phyloP scores from a whole-genome alignment of 192 early-diverging fungal genomes.

The Paraglomus brasilianum region DNA sequence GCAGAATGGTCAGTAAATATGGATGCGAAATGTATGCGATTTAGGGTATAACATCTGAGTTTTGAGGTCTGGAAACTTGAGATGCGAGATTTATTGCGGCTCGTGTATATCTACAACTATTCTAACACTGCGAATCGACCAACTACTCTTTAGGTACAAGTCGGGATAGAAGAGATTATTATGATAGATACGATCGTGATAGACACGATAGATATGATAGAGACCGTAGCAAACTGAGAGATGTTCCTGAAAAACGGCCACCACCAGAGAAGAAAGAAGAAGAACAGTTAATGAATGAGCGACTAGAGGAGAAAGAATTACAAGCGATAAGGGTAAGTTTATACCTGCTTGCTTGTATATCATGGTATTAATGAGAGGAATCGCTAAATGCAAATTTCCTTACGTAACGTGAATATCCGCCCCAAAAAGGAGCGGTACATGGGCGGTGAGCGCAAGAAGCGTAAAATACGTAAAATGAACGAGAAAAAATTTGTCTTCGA shows the following conservation, averaged over 20 bases:
- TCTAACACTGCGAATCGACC: neutral
- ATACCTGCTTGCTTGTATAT: neutral
- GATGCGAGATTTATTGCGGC: neutral
- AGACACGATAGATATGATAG: constrained; percentile 31
- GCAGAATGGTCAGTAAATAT: constrained; percentile 36
- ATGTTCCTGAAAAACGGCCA: neutral
- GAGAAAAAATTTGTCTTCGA: constrained; percentile 98
- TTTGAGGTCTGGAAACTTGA: neutral
- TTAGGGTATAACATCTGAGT: constrained; percentile 11
- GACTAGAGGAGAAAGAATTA: constrained; percentile 28
- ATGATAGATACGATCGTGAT: constrained; percentile 38
- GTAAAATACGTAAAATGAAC: constrained; percentile 79
- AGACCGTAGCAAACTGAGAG: constrained; percentile 21
- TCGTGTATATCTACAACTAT: neutral
- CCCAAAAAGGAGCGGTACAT: constrained; percentile 72
- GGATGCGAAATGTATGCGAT: constrained; percentile 34
- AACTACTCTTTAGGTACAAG: neutral
- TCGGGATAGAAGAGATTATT: constrained; percentile 26
- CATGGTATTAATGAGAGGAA: no score
- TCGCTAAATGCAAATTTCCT: neutral
- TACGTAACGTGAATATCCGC: neutral
- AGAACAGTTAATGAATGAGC: neutral
- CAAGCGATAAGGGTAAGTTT: constrained; percentile 12
- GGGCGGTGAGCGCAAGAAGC: constrained; percentile 71
- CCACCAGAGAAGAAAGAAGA: constrained; percentile 4